phyloP scores from a whole-genome alignment of 306 rosid genomes.

The Carpinus fangiana region DNA sequence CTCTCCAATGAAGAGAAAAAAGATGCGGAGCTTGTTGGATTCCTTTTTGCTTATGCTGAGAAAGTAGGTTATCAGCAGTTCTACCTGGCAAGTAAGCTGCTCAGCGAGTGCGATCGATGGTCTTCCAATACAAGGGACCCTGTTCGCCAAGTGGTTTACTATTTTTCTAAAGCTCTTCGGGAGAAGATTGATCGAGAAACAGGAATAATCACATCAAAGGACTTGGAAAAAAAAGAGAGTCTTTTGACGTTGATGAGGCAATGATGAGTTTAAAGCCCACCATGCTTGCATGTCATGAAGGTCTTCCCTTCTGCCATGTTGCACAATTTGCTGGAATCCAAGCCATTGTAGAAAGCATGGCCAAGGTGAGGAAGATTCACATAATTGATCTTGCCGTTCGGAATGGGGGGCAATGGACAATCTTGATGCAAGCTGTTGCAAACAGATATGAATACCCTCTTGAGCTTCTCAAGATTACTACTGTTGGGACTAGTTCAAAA shows the following conservation, averaged over 20 bases:
- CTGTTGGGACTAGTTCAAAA: slow-evolving; percentile 23
- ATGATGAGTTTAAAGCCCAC: slow-evolving; percentile 29
- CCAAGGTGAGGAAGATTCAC: slow-evolving; percentile 36
- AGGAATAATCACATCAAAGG: slow-evolving; percentile 38
- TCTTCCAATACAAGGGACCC: slow-evolving; percentile 50
- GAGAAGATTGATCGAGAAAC: slow-evolving; percentile 56
- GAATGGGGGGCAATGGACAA: slow-evolving; percentile 35
- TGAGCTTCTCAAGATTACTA: slow-evolving; percentile 41
- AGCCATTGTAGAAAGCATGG: slow-evolving; percentile 38
- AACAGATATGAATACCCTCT: slow-evolving; percentile 21
- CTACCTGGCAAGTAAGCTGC: too few species aligned
- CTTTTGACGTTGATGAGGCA: slow-evolving; percentile 35
- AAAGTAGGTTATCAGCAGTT: too few species aligned
- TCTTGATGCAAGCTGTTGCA: slow-evolving; percentile 42
- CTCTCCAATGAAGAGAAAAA: slow-evolving; percentile 49
- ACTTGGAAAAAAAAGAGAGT: background rate
- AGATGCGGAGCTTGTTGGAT: slow-evolving; percentile 53
- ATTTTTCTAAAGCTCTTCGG: slow-evolving; percentile 53
- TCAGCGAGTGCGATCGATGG: too few species aligned
- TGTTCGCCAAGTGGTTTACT: slow-evolving; percentile 44
- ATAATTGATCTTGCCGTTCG: slow-evolving; percentile 35
- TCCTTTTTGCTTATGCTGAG: slow-evolving; percentile 61
- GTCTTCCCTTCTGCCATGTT: slow-evolving; percentile 30
- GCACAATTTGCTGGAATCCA: slow-evolving; percentile 35
- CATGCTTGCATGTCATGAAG: slow-evolving; percentile 26